These are phyloP conservation scores for Eimeria acervulina DNA, from an alignment of 169 alveolate species.

Conservation along the genomic window DNA sequence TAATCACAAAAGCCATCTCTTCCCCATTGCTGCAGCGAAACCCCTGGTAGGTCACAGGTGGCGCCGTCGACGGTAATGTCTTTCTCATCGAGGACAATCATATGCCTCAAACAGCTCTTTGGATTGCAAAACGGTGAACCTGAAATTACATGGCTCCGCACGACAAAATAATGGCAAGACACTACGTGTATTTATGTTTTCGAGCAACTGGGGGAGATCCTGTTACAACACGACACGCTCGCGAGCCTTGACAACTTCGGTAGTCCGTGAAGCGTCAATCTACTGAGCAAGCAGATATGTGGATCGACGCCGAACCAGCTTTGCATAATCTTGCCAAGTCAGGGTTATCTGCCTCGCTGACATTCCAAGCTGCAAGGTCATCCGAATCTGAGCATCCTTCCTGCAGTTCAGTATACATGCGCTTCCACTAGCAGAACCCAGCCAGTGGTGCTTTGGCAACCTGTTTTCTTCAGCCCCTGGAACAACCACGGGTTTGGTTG, in stretches of 20 bases:
- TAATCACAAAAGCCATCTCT: slow-evolving; percentile 75
- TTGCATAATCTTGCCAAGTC: slow-evolving; percentile 69
- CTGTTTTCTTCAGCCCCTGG: neutral
- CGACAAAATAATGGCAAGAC: neutral
- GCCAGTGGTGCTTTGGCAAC: neutral
- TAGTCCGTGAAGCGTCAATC: neutral
- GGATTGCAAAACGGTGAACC: slow-evolving; percentile 75
- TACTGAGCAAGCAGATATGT: neutral
- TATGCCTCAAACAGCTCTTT: slow-evolving; percentile 64
- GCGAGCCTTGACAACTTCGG: neutral
- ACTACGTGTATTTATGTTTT: neutral
- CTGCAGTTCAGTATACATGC: slow-evolving; percentile 7
- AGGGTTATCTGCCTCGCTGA: slow-evolving; percentile 60
- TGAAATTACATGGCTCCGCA: neutral
- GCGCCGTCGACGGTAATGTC: slow-evolving; percentile 51
- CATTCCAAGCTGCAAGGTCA: slow-evolving; percentile 54
- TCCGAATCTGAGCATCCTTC: slow-evolving; percentile 80
- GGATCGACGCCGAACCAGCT: slow-evolving; percentile 14
- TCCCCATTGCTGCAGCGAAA: slow-evolving; percentile 74
- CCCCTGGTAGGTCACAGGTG: slow-evolving; percentile 71
- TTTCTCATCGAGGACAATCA: slow-evolving; percentile 57
- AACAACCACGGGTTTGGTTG: neutral
- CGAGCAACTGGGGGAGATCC: neutral
- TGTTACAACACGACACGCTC: neutral
- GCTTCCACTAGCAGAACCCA: neutral